A percentile compares a stretch with the other conserved stretches of the same genome.
phyloP scores from a whole-genome alignment of 768 basidiomycete genomes.

The Hemileccinum rubropunctum region DNA sequence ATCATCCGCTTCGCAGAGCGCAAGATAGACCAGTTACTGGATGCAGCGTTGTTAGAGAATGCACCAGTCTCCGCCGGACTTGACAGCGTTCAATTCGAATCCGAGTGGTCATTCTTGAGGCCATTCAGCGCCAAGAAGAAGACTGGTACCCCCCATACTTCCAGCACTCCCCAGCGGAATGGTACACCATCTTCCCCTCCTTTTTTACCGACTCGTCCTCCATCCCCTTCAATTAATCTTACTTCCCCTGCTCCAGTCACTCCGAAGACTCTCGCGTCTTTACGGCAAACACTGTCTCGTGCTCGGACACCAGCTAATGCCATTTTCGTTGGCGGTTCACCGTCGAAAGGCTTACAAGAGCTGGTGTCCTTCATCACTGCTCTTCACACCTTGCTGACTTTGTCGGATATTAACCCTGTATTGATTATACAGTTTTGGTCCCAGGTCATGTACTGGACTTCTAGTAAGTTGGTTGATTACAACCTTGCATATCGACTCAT shows the following conservation, averaged over 20 bases:
- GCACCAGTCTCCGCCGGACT: conserved; percentile 75
- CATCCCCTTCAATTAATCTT: conserved; percentile 50
- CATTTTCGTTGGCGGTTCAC: conserved; percentile 45
- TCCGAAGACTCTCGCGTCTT: conserved; percentile 60
- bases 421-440: conserved; percentile 91
- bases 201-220: conserved; percentile 44
- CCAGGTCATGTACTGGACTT: conserved; percentile 98
- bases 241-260: conserved; percentile 43
- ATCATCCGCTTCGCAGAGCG: conserved; percentile 91
- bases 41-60: conserved; percentile 79
- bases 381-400: conserved; percentile 75
- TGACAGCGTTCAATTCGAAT: conserved; percentile 87
- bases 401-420: conserved; percentile 89
- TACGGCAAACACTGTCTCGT: conserved; percentile 61
- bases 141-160: conserved; percentile 21
- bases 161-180: conserved; percentile 33
- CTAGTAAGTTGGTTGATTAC: conserved; percentile 57
- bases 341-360: conserved; percentile 46
- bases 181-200: conserved; percentile 47
- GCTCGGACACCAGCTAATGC: conserved; percentile 50
- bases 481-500: conserved; percentile 3
- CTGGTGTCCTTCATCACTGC: conserved; percentile 82
- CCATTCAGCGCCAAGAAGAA: conserved; percentile 68
- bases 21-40: conserved; percentile 82
- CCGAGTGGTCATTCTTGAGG: conserved; percentile 91